Conservation (phyloP, 805 yeast genomes). For the Metschnikowia proteae region DNA sequence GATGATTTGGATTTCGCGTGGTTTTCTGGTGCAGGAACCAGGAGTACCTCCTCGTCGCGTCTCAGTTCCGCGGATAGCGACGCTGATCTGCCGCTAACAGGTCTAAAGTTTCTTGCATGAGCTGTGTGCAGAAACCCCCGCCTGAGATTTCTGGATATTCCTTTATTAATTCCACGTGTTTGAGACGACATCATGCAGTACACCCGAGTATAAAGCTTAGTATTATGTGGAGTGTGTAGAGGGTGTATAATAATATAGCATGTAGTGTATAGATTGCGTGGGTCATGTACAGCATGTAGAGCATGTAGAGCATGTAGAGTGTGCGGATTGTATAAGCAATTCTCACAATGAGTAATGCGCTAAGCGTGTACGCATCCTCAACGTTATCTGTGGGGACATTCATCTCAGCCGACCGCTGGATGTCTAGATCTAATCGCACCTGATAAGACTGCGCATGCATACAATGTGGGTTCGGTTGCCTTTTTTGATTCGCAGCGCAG, state of each 20-base stretch:
- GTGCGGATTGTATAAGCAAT: no score
- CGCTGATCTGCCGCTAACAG: background rate
- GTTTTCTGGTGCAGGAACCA: background rate
- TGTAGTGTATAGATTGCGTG: no score
- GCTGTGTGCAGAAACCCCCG: background rate
- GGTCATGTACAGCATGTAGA: no score
- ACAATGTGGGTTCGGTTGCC: background rate
- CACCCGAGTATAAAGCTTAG: no score
- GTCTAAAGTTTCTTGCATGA: no score
- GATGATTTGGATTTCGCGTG: constrained; percentile 4
- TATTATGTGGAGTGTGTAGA: no score
- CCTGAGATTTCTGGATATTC: background rate
- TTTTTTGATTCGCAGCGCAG: background rate
- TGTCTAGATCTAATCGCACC: background rate
- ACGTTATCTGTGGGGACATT: background rate
- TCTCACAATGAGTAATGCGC: no score
- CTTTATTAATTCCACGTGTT: no score
- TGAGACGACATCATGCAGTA: background rate
- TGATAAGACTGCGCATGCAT: background rate
- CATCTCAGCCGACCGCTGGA: background rate
- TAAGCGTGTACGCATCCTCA: background rate
- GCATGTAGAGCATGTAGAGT: no score
- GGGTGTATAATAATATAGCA: no score
- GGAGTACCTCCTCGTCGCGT: background rate
- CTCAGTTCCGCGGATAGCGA: background rate